Conservation (phyloP, 2,329 filamentous ascomycete genomes). For the Monosporascus sp. region DNA sequence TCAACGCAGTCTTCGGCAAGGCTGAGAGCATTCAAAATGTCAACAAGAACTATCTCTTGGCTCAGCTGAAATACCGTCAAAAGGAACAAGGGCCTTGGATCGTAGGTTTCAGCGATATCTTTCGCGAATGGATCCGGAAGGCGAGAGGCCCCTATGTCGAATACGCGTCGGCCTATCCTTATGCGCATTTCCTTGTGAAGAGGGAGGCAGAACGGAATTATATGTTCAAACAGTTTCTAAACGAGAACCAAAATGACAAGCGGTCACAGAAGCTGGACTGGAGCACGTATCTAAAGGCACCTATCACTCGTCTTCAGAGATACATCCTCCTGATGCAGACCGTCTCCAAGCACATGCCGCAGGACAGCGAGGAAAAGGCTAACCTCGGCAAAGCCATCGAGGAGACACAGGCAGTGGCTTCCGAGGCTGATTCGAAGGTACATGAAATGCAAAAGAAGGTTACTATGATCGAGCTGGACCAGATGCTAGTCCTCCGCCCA, state of each 20-base stretch:
- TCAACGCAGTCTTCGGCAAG: conserved; percentile 83
- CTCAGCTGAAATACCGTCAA: conserved; percentile 93
- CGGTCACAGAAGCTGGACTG: conserved; percentile 79
- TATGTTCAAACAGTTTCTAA: conserved; percentile 79
- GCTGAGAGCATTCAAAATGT: conserved; percentile 82
- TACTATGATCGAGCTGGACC: conserved; percentile 75
- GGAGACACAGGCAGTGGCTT: conserved; percentile 83
- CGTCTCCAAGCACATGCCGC: conserved; percentile 75
- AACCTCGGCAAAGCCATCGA: conserved; percentile 81
- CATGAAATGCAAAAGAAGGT: conserved; percentile 91
- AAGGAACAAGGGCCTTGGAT: conserved; percentile 96
- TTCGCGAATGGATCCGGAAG: conserved; percentile 97
- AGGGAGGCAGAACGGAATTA: conserved; percentile 81
- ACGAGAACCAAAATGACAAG: conserved; percentile 72
- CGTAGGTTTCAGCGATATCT: conserved; percentile 90
- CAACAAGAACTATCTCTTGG: conserved; percentile 87
- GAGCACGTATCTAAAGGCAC: conserved; percentile 90
- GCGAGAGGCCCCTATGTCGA: conserved; percentile 84
- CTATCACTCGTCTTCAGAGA: conserved; percentile 86
- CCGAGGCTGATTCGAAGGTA: conserved; percentile 88
- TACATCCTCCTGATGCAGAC: conserved; percentile 80
- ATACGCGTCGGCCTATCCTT: conserved; percentile 83
- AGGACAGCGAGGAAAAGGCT: conserved; percentile 83
- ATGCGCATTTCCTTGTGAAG: conserved; percentile 75
- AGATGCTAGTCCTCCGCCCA: conserved; percentile 78